Evolutionary conservation across 2,329 filamentous ascomycete species (phyloP).

Genomic region (Aspergillus jensenii): DNA sequence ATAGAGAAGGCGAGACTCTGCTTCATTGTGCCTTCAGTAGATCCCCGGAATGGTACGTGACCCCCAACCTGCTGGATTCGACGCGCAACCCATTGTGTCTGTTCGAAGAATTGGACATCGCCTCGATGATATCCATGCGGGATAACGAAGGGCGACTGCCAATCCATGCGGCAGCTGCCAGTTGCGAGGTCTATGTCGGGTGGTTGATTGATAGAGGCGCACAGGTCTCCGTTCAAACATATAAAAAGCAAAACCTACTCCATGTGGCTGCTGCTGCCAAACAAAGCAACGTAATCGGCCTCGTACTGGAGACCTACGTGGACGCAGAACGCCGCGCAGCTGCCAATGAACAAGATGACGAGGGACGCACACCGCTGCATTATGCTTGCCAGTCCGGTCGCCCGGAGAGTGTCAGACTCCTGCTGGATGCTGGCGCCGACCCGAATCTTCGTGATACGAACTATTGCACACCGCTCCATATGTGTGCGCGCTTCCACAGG

Average conservation of each 20-base stretch:
- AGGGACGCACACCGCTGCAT: not conserved
- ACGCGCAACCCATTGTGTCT: no score
- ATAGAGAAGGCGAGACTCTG: not conserved
- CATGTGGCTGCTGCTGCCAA: not conserved
- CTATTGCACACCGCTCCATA: not conserved
- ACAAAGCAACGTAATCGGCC: not conserved
- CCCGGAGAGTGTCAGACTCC: not conserved
- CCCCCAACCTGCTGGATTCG: no score
- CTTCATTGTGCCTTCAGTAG: not conserved
- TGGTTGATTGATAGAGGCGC: not conserved
- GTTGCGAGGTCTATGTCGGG: not conserved
- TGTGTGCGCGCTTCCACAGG: not conserved
- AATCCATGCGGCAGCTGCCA: not conserved
- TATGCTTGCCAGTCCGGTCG: not conserved
- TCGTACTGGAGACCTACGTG: not conserved
- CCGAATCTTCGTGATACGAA: not conserved
- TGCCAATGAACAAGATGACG: not conserved
- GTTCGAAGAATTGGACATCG: not conserved
- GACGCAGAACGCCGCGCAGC: no score
- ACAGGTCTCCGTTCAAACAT: not conserved
- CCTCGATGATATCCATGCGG: not conserved
- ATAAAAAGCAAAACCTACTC: not conserved
- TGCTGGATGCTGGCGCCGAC: conserved; percentile 15
- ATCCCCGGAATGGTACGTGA: no score
- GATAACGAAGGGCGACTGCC: not conserved